Percentiles rank a stretch among this genome's conserved stretches.
These are phyloP conservation scores for Quercus lobata DNA, from an alignment of 331 rosid genomes.

Conservation along the genomic window DNA sequence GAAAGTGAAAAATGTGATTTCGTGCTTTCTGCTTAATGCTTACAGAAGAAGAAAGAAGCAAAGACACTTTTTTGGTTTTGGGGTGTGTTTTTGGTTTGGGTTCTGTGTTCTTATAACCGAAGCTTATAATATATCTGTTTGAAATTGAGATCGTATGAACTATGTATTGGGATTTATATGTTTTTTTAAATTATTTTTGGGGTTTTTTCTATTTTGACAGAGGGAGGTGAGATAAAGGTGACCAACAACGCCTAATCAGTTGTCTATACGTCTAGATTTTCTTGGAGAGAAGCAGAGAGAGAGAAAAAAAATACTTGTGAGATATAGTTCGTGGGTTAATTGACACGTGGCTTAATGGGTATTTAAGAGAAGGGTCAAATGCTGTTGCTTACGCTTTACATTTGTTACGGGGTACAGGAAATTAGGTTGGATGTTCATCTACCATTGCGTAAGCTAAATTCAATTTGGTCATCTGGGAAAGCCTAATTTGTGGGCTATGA, in stretches of 20 bases:
- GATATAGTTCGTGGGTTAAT: background rate
- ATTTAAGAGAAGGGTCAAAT: background rate
- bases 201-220: background rate
- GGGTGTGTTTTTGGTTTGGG: background rate
- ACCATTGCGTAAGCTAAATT: slow-evolving; percentile 27
- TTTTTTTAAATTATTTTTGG: background rate
- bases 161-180: slow-evolving; percentile 7
- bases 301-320: slow-evolving; percentile 12
- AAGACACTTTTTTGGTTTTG: background rate
- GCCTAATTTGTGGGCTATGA: background rate
- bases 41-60: too few relatives aligned
- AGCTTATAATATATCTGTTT: too few relatives aligned
- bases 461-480: background rate
- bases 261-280: slow-evolving; percentile 22
- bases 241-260: slow-evolving; percentile 71
- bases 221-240: slow-evolving; percentile 62
- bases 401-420: background rate
- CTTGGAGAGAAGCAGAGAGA: background rate
- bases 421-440: slow-evolving; percentile 75
- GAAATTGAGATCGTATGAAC: background rate
- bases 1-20: too few relatives aligned
- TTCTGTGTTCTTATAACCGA: background rate
- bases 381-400: background rate
- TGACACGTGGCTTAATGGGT: slow-evolving; percentile 40
- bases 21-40: too few relatives aligned